Base-by-base conservation (phyloP, 208 protist species). In the Trypanosoma mega region DNA sequence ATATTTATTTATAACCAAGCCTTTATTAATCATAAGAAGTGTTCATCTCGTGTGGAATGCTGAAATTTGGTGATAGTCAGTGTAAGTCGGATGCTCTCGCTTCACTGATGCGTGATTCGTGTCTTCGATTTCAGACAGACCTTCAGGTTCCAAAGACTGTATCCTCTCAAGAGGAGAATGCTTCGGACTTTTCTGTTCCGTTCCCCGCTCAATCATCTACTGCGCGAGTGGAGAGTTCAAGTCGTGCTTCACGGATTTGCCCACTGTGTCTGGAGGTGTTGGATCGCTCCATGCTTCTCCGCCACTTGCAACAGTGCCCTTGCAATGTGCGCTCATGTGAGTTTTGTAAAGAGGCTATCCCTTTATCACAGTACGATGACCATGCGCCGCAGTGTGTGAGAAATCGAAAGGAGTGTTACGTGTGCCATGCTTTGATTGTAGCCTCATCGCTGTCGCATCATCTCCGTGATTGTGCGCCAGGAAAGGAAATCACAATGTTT, bases 401-500 rank as follows among this genome's bases (percentile, higher is more conserved):
- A 34, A 47, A 67, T n/a, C 41, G 12, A 41, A 41, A 51, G 23
- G 53, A 44, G 12, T 63, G 20, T 23, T 23, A 60, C 29, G 8
- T 53, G 18, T 61, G 36, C n/a, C 39, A 26, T 9, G 20, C 30
- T 2, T 30, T 2, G 36, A 2, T 60, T 36, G 1, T 16, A 30
- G 18, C 31, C 18, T 59, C 23, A 21, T 4, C 18, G 6, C 31
- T 67, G 36, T 43, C 8, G 34, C 29, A 29, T 11, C 53, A 34
- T 46, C 8, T 69, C 0, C 29, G 26, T 33, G 34, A n/a, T 18
- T 61, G 51, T 49, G 39, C 43, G 14, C 9, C 37, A 11, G 14
- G 20, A 21, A 49, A 69, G 21, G 53, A 21, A 20, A 24, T 65
- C 0, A 29, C 8, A 46, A 41, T 63, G 53, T 70, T 56, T n/a